Percentiles rank a stretch among this genome's conserved stretches.
phyloP scores from a whole-genome alignment of 2,329 filamentous ascomycete genomes.

The Alternaria sp. region DNA sequence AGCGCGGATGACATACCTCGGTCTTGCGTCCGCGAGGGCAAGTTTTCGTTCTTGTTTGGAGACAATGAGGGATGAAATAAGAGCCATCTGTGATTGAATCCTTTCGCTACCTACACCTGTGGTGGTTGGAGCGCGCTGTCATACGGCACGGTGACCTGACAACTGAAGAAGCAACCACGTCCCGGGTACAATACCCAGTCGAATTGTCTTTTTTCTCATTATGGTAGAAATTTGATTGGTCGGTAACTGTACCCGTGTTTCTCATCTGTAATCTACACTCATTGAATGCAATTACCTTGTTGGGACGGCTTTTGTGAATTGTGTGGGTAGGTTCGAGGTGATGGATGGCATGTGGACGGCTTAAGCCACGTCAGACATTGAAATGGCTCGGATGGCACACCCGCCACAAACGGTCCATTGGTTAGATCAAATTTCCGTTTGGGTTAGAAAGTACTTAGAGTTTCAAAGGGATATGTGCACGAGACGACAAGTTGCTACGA shows the following conservation, averaged over 20 bases:
- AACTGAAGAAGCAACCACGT: neutral
- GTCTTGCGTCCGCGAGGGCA: neutral
- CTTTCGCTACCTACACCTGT: neutral
- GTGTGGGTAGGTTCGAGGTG: neutral
- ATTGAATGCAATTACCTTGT: slow-evolving; percentile 9
- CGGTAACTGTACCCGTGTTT: slow-evolving; percentile 20
- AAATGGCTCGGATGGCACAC: neutral
- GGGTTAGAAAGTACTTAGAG: neutral
- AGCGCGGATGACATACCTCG: neutral
- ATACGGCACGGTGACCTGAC: neutral
- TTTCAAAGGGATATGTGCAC: neutral
- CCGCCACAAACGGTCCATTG: neutral
- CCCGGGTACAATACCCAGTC: neutral
- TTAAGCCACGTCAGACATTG: slow-evolving; percentile 1
- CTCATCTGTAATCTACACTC: slow-evolving; percentile 16
- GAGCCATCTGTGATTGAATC: neutral
- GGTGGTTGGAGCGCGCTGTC: neutral
- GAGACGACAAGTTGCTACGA: neutral
- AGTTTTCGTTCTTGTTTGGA: neutral
- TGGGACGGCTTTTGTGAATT: neutral
- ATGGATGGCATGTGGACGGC: neutral
- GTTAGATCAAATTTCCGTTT: neutral
- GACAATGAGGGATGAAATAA: neutral
- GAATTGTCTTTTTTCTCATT: neutral
- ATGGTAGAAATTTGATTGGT: neutral